A percentile compares a stretch with the other conserved stretches of the same genome.
phyloP scores from a whole-genome alignment of 495 filamentous ascomycete species.

The Annulohypoxylon maeteangense region DNA sequence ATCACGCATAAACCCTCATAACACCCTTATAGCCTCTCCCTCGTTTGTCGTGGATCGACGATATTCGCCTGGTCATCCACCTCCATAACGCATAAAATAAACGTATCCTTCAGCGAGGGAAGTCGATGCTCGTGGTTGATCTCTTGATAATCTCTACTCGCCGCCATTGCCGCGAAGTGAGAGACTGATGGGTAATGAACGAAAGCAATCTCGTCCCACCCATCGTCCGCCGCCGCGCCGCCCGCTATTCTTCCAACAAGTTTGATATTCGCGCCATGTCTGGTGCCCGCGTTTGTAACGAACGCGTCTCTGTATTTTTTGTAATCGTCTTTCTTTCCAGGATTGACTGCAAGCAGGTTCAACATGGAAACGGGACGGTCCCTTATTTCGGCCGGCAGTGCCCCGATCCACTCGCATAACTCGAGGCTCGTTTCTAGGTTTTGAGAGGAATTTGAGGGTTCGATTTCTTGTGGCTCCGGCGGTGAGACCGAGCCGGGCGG shows the following conservation, averaged over 20 bases:
- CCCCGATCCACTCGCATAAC: constrained; percentile 62
- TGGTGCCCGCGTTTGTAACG: constrained; percentile 59
- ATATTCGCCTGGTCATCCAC: constrained; percentile 47
- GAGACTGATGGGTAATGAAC: constrained; percentile 72
- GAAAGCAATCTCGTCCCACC: constrained; percentile 63
- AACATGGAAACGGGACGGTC: constrained; percentile 70
- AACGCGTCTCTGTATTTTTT: constrained; percentile 69
- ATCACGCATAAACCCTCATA: neutral
- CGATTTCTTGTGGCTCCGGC: constrained; percentile 54
- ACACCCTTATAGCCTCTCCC: constrained; percentile 25
- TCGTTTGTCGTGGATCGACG: neutral
- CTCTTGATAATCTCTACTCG: constrained; percentile 69
- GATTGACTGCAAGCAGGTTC: constrained; percentile 72
- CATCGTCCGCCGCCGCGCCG: constrained; percentile 45
- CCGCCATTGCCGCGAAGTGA: constrained; percentile 75
- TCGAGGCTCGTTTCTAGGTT: constrained; percentile 64
- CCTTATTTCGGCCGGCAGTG: constrained; percentile 36
- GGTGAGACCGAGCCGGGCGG: constrained; percentile 47
- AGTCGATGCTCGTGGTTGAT: constrained; percentile 67
- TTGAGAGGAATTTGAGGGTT: constrained; percentile 56
- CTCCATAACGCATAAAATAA: constrained; percentile 70
- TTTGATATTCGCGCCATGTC: constrained; percentile 69
- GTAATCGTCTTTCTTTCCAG: constrained; percentile 64
- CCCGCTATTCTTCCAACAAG: constrained; percentile 66
- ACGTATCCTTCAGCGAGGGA: constrained; percentile 69